Evolutionary conservation across 2,329 filamentous ascomycete species (phyloP), one percentile per base, ranked within the genome.

Genomic region (Venturia nashicola): DNA sequence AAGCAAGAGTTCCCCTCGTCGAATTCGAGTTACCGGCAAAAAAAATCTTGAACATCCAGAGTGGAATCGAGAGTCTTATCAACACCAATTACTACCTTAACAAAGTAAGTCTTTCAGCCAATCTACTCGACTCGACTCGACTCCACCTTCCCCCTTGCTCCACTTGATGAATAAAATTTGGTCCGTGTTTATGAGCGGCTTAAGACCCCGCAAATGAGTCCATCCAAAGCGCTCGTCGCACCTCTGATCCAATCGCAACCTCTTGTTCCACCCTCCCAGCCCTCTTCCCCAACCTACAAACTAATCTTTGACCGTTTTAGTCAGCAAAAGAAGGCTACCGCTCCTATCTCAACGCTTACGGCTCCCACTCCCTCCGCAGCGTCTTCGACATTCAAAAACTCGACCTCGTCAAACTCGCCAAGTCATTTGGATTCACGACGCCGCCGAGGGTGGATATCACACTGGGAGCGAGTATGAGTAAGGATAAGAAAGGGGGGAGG

Each of bases 31-130:
- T 99, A 72, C 93, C 93, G 1, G 81, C 86, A 64, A 92, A 90
- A 78, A 96, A 96, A 82, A 90, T 99, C 68, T 81, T 93, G 71
- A 94, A 95, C 71, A 75, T 76, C 60, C 89, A 70, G 64, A 73
- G 69, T 34, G 91, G 97, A 76, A 84, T 97, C 11, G 93, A 97
- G 81, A 94, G 93, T 77, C 83, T 97, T 68, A 95, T 99, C 70
- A 85, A 85, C 39, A 89, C 94, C 75, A 97, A 99, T 77, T 97
- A 97, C 80, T 97, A 97, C 76, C 83, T 99, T 65, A 94, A 97
- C 79, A 94, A 96, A 83, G 51, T 57, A 36, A 18, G 51, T 57
- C n/a, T 57, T 36, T 18, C 20, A 82, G 27, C 83, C 72, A 65
- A 20, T 5, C 27, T 18, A 4, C 6, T 7, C 23, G 3, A 20